phyloP scores from a whole-genome alignment of 441 rosid species.

The Jatropha podagrica region DNA sequence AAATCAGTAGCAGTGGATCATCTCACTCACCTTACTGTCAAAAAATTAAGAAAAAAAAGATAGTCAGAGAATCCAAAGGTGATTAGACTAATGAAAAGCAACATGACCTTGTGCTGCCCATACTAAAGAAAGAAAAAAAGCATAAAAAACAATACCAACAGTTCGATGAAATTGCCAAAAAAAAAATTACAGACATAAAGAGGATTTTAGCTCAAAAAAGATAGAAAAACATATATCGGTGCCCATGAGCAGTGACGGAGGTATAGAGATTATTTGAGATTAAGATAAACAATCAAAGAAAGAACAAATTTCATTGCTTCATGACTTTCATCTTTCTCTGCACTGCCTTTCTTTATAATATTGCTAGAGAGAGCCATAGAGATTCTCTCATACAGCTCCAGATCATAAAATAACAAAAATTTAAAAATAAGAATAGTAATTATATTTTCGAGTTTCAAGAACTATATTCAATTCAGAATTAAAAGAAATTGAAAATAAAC shows the following conservation, averaged over 20 bases:
- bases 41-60: constrained; percentile 12
- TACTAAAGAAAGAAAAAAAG: constrained; percentile 1
- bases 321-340: constrained; percentile 17
- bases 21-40: constrained; percentile 2
- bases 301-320: neutral
- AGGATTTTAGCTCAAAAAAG: too few relatives aligned
- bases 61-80: constrained; percentile 40
- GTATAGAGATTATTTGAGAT: too few relatives aligned
- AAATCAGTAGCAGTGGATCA: constrained; percentile 17
- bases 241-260: too few relatives aligned
- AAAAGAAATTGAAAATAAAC: constrained; percentile 9
- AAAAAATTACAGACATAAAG: too few relatives aligned
- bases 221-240: too few relatives aligned
- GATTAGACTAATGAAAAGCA: neutral
- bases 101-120: neutral
- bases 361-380: constrained; percentile 34
- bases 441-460: constrained; percentile 13
- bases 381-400: constrained; percentile 45
- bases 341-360: constrained; percentile 11
- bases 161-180: neutral
- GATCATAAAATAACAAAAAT: neutral
- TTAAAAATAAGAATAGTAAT: constrained; percentile 6
- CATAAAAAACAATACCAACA: constrained; percentile 1
- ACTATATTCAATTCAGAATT: constrained; percentile 30
- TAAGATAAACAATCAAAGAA: neutral